These are phyloP conservation scores for Naganishia albida DNA, from an alignment of 1,284 basidiomycete genomes.

Conservation along the genomic window DNA sequence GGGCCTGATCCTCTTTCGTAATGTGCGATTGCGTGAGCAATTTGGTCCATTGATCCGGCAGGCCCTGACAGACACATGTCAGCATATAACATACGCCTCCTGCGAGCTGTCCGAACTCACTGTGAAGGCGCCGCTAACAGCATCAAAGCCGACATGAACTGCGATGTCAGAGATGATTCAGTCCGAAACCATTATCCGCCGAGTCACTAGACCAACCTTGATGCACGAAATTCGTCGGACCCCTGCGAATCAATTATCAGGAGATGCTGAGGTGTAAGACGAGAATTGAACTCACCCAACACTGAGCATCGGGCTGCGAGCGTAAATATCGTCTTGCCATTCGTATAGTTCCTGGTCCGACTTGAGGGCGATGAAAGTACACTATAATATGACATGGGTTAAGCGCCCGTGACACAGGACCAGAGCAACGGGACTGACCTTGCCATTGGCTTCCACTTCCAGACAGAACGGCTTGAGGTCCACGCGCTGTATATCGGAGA, in stretches of 20 bases:
- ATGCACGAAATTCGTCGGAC: conserved; percentile 96
- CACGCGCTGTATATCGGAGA: conserved; percentile 83
- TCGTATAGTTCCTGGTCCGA: conserved; percentile 93
- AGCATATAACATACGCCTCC: conserved; percentile 1
- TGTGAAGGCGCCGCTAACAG: conserved; percentile 88
- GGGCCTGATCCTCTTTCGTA: conserved; percentile 94
- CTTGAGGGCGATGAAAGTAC: conserved; percentile 67
- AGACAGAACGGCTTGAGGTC: conserved; percentile 92
- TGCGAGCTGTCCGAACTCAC: conserved; percentile 57
- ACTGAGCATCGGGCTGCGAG: conserved; percentile 86
- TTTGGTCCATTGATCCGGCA: conserved; percentile 96
- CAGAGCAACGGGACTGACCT: conserved; percentile 30
- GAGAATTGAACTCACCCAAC: conserved; percentile 56
- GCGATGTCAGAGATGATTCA: conserved; percentile 54
- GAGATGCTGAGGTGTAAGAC: too few relatives aligned
- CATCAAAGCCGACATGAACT: conserved; percentile 97
- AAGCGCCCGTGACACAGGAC: background rate
- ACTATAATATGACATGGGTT: background rate
- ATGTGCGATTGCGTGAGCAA: conserved; percentile 94
- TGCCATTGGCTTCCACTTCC: conserved; percentile 78
- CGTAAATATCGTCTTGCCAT: conserved; percentile 96
- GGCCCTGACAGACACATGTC: conserved; percentile 61
- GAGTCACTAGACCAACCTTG: conserved; percentile 22
- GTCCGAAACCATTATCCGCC: background rate
- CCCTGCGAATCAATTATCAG: conserved; percentile 44